Conservation (phyloP, 1,284 basidiomycete genomes). For the Crocinoboletus sp. region DNA sequence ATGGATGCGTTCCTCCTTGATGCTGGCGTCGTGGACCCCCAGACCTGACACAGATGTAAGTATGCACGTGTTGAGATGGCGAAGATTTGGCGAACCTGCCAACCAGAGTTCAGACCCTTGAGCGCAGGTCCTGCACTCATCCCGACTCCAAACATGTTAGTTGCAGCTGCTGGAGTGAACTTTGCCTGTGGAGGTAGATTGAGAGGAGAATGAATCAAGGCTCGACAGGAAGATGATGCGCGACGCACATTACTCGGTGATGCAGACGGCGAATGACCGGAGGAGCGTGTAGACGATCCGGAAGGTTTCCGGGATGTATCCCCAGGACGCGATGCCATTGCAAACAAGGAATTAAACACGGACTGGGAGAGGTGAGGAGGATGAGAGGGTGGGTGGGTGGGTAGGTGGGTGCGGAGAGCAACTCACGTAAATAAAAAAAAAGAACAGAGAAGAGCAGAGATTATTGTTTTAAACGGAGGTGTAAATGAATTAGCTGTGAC, state of each 20-base stretch:
- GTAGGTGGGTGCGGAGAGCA: no score
- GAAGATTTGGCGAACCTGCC: conserved; percentile 53
- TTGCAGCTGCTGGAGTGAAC: conserved; percentile 37
- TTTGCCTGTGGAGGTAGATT: conserved; percentile 44
- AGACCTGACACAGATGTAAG: conserved; percentile 43
- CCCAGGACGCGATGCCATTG: conserved; percentile 50
- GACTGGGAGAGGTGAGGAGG: conserved; percentile 24
- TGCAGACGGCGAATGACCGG: conserved; percentile 53
- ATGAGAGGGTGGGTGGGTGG: conserved; percentile 7
- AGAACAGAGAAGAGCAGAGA: conserved; percentile 24
- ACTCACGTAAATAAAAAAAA: conserved; percentile 30
- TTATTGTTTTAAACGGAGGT: conserved; percentile 33
- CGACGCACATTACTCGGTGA: conserved; percentile 51
- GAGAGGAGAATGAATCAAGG: conserved; percentile 4
- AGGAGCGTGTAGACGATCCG: conserved; percentile 59
- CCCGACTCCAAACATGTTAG: conserved; percentile 51
- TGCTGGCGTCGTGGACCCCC: conserved; percentile 47
- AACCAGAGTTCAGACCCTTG: conserved; percentile 56
- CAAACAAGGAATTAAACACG: conserved; percentile 28
- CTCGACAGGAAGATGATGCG: neutral
- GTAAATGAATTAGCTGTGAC: conserved; percentile 36
- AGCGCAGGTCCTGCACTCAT: conserved; percentile 45
- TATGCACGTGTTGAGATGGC: conserved; percentile 2
- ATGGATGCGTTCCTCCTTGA: conserved; percentile 59
- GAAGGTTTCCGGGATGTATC: conserved; percentile 60